Conservation (phyloP, 495 filamentous ascomycete genomes). For the Lichenothelia convexa region DNA sequence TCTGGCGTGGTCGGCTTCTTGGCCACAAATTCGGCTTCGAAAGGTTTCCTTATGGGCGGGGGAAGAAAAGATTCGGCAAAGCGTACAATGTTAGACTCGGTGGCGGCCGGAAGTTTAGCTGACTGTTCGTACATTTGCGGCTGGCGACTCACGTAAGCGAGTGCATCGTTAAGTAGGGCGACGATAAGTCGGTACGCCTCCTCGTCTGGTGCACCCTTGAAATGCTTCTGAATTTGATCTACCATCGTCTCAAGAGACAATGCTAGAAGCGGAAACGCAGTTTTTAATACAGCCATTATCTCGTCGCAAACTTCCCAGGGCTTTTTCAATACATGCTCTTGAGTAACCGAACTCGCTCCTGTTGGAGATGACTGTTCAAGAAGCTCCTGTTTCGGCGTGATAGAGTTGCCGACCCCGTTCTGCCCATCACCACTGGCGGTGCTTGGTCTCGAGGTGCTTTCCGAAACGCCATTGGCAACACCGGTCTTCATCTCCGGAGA, state of each 20-base stretch:
- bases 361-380: conserved; percentile 12
- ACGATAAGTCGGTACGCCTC: conserved; percentile 97
- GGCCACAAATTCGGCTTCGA: conserved; percentile 86
- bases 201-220: conserved; percentile 95
- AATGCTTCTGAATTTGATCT: conserved; percentile 93
- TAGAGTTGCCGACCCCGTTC: conserved; percentile 15
- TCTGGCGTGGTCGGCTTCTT: conserved; percentile 91
- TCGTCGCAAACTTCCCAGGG: conserved; percentile 95
- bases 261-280: conserved; percentile 85
- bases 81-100: conserved; percentile 86
- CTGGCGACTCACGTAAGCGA: conserved; percentile 72
- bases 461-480: conserved; percentile 18
- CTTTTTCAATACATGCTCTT: too few species aligned
- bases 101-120: conserved; percentile 73
- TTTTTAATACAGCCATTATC: conserved; percentile 84
- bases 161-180: conserved; percentile 81
- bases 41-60: conserved; percentile 75
- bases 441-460: conserved; percentile 28
- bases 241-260: conserved; percentile 99
- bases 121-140: conserved; percentile 74
- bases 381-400: conserved; percentile 15
- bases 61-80: conserved; percentile 95
- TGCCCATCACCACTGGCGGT: conserved; percentile 30
- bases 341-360: conserved; percentile 25
- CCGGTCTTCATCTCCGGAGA: conserved; percentile 20